Base-by-base conservation (phyloP, 805 yeast species). In the Millerozyma miso region DNA sequence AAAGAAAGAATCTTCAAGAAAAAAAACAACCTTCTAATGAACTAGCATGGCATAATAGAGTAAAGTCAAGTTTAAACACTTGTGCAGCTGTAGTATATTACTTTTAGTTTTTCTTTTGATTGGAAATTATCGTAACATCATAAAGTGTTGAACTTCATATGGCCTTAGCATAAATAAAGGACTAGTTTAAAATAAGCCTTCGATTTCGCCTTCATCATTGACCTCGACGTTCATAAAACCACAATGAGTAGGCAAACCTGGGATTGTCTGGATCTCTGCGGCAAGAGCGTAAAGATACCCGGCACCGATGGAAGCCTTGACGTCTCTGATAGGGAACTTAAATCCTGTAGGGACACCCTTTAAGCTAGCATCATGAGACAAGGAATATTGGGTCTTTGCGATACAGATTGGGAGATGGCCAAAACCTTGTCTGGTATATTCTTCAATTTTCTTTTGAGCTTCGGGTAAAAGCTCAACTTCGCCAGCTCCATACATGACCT, bases 191-290 rank as follows among this genome's bases (percentile, higher is more conserved):
- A 85, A 85, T 67, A 85, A 76, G 38, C 93, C 93, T 55, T 85
- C 90, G 52, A 85, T 85, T 57, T 85, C 87, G 44, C 90, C 91
- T 49, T 84, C 78, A 34, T 81, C 88, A 56, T 80, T 77, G 41
- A 85, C 88, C 65, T 85, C 93, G 39, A 85, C 88, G 54, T 85
- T 84, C 91, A 85, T 85, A 67, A 81, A 85, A 33, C 95, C 93
- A 61, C 87, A 81, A 59, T 84, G 86, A 3, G 95, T 85, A 44
- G 93, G 87, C 60, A 85, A 74, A 46, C 95, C 93, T 20, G 95
- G 95, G 55, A 85, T 85, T 36, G 95, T 85, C 72, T 82, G 87
- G 56, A 85, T 85, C 63, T 85, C 90, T 42, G 88, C 93, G 4
- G 95, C 93, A 55, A 85, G 72, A 4, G 91, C 93, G 58, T 85